phyloP scores from a whole-genome alignment of 306 rosid species.

The Casuarina cunninghamiana region DNA sequence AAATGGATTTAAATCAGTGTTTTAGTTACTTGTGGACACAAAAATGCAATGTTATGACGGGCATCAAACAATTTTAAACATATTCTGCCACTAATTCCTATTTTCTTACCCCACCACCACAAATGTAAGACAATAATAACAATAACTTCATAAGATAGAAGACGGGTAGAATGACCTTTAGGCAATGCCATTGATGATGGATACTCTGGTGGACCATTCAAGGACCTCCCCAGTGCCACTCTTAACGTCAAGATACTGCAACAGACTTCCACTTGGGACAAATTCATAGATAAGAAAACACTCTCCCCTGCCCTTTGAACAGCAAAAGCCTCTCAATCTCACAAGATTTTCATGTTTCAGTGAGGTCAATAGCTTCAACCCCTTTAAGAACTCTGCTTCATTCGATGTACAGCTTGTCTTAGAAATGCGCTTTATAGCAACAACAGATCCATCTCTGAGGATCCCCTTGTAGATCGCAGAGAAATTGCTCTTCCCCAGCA shows the following conservation, averaged over 20 bases:
- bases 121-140: background rate
- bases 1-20: background rate
- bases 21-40: background rate
- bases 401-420: constrained; percentile 85
- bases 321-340: constrained; percentile 85
- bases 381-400: constrained; percentile 75
- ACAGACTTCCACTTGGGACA: constrained; percentile 58
- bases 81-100: background rate
- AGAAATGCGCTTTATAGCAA: constrained; percentile 64
- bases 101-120: background rate
- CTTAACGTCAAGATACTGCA: constrained; percentile 58
- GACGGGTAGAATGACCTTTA: constrained; percentile 56
- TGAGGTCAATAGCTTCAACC: constrained; percentile 65
- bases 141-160: background rate
- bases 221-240: constrained; percentile 43
- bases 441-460: constrained; percentile 73
- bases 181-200: constrained; percentile 71
- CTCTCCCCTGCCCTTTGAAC: constrained; percentile 76
- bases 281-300: constrained; percentile 80
- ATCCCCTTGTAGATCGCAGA: constrained; percentile 60
- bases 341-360: constrained; percentile 76
- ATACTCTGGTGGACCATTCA: constrained; percentile 80
- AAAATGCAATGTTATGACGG: background rate
- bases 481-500: constrained; percentile 58
- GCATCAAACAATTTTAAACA: background rate